A percentile compares a stretch with the other conserved stretches of the same genome.
phyloP scores from a whole-genome alignment of 2,329 filamentous ascomycete genomes.

The Colletotrichum sp. region DNA sequence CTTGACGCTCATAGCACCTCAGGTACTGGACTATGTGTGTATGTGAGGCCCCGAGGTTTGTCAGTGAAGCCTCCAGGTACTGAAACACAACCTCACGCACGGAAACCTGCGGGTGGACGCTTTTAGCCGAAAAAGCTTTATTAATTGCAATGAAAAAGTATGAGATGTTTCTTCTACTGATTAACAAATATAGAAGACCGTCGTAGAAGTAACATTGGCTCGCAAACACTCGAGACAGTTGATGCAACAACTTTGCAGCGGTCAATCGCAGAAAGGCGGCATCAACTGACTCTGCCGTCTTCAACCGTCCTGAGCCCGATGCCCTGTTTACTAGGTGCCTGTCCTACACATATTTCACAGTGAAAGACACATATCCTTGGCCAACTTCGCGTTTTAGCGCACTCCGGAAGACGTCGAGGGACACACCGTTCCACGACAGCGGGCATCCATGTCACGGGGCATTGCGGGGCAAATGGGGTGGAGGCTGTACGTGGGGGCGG shows the following conservation, averaged over 20 bases:
- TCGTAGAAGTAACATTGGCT: neutral
- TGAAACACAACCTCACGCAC: neutral
- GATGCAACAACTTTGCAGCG: neutral
- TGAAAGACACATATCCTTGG: neutral
- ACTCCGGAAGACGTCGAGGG: neutral
- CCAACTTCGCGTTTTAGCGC: neutral
- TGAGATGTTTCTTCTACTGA: neutral
- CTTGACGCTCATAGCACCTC: neutral
- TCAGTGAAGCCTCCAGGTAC: neutral
- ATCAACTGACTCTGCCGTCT: neutral
- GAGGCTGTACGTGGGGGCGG: constrained; percentile 4
- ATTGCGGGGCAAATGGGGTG: neutral
- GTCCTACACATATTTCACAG: neutral
- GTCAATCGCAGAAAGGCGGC: neutral
- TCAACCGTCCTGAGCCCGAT: neutral
- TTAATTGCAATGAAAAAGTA: neutral
- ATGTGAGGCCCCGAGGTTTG: neutral
- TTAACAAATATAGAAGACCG: neutral
- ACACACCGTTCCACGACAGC: neutral
- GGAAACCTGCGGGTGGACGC: neutral
- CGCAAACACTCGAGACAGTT: neutral
- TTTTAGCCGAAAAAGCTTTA: neutral
- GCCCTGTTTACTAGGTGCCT: neutral
- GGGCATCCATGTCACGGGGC: neutral
- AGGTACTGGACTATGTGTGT: neutral